Evolutionary conservation across 352 stramenopile genomes (phyloP).

Genomic region (Stramenopiles sp.): DNA sequence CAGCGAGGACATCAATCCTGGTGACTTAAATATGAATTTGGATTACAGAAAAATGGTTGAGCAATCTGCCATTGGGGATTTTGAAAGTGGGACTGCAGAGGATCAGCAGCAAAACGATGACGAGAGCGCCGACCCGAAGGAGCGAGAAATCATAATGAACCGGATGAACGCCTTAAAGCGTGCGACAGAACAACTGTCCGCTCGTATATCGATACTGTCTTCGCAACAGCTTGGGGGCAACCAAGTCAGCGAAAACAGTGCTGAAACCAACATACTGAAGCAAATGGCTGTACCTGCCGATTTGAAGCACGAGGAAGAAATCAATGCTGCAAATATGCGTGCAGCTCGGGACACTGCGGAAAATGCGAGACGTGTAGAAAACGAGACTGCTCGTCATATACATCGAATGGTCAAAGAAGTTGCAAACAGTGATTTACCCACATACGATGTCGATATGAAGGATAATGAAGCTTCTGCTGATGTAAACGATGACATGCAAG

Average conservation of each 20-base stretch:
- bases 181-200: neutral
- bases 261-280: neutral
- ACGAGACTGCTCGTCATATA: neutral
- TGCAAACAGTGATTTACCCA: neutral
- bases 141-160: neutral
- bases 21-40: neutral
- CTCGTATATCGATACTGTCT: neutral
- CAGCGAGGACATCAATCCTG: neutral
- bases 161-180: neutral
- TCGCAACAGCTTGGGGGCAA: too few species aligned
- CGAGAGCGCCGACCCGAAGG: neutral
- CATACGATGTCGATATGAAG: neutral
- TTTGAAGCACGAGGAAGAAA: neutral
- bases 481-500: neutral
- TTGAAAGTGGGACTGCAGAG: too few species aligned
- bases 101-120: neutral
- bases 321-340: neutral
- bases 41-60: neutral
- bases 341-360: neutral
- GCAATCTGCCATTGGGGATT: neutral
- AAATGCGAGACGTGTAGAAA: neutral
- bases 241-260: too few species aligned
- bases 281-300: neutral
- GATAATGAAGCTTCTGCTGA: neutral
- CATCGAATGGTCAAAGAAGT: neutral